Percentiles rank a stretch among this genome's conserved stretches.
These are phyloP conservation scores for Fraxinus dipetala DNA, from an alignment of 305 asterid genomes.

Conservation along the genomic window DNA sequence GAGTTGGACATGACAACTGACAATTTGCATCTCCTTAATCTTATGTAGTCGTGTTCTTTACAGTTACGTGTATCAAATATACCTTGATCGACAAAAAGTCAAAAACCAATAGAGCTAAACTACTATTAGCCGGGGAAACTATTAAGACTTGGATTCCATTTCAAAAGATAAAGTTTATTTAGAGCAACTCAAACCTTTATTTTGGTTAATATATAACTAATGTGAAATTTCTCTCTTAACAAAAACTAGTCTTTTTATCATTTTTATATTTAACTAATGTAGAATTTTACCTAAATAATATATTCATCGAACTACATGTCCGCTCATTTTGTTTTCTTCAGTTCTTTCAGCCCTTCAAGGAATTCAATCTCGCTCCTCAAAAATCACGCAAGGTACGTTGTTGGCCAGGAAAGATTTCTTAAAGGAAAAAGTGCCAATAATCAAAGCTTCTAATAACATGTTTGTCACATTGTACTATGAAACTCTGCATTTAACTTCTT, in stretches of 20 bases:
- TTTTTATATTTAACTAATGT: not conserved
- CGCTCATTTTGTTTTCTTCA: constrained; percentile 16
- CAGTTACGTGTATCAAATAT: not conserved
- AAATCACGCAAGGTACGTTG: constrained; percentile 50
- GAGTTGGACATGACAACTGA: not conserved
- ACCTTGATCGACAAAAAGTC: not conserved
- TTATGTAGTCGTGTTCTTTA: not conserved
- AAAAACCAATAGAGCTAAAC: not conserved
- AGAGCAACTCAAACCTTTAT: not conserved
- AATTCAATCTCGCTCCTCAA: constrained; percentile 56
- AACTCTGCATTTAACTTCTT: not conserved
- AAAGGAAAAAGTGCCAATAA: not conserved
- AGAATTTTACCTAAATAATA: not conserved
- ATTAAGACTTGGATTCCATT: too few species aligned
- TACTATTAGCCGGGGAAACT: not conserved
- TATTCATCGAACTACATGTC: not conserved
- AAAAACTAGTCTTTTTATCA: not conserved
- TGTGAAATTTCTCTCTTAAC: too few species aligned
- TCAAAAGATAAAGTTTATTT: not conserved
- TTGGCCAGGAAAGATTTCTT: not conserved
- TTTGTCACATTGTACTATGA: not conserved
- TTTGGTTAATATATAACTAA: too few species aligned
- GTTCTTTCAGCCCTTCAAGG: constrained; percentile 75
- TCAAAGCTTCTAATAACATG: not conserved
- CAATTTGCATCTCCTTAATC: not conserved